Percentiles rank a stretch among this genome's conserved stretches.
phyloP scores from a whole-genome alignment of 1,284 basidiomycete genomes.

The Rhodotorula glutinis region DNA sequence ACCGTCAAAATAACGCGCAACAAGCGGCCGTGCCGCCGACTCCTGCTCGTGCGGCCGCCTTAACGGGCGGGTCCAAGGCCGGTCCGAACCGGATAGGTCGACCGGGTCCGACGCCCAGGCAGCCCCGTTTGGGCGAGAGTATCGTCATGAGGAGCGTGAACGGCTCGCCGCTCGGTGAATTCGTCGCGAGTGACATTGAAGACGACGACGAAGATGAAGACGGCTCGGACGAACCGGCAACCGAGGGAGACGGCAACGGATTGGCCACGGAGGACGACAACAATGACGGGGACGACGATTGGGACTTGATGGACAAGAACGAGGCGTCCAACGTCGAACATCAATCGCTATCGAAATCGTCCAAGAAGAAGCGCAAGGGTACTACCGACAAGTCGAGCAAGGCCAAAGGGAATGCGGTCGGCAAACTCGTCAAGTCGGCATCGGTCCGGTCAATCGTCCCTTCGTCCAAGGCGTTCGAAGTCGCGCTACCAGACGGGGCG shows the following conservation, averaged over 20 bases:
- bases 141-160: slow-evolving; percentile 30
- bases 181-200: slow-evolving; percentile 22
- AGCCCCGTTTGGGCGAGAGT: slow-evolving; percentile 23
- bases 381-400: background rate
- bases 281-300: slow-evolving; percentile 19
- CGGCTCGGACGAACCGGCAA: background rate
- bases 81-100: background rate
- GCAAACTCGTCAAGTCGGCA: background rate
- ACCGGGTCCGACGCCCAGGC: slow-evolving; percentile 1
- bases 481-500: slow-evolving; percentile 3
- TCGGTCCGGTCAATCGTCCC: background rate
- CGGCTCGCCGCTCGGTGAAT: slow-evolving; percentile 28
- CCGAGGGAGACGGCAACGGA: slow-evolving; percentile 1
- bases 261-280: background rate
- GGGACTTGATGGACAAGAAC: slow-evolving; percentile 27
- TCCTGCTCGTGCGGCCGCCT: background rate
- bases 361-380: background rate
- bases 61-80: background rate
- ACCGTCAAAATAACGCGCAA: slow-evolving; percentile 1
- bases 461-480: background rate
- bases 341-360: background rate
- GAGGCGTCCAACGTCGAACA: slow-evolving; percentile 24
- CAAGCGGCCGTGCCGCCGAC: background rate
- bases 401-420: background rate
- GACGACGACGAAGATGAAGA: slow-evolving; percentile 2